Conservation (phyloP, 306 rosid species). For the Vigna trinervia region DNA sequence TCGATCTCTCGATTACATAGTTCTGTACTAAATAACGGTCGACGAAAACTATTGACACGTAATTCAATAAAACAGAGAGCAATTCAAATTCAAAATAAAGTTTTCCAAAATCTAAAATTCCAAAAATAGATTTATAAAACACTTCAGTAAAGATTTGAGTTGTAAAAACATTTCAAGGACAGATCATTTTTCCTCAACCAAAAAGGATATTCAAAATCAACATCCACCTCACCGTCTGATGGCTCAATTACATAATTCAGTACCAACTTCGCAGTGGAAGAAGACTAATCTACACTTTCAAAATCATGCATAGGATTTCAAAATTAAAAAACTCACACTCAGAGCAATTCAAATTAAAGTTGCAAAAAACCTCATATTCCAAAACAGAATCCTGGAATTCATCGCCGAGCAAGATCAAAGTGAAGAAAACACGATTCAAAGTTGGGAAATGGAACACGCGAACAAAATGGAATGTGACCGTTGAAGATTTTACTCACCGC, state of each 20-base stretch:
- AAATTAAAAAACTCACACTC: not conserved
- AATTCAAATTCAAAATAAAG: constrained; percentile 33
- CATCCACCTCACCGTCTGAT: not conserved
- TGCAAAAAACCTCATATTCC: constrained; percentile 2
- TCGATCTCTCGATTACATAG: not conserved
- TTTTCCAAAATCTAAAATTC: not conserved
- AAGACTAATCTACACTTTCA: constrained; percentile 5
- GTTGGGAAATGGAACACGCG: not conserved
- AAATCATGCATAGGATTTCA: not conserved
- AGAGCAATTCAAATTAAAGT: constrained; percentile 18
- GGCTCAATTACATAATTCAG: constrained; percentile 1
- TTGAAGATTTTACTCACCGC: constrained; percentile 42
- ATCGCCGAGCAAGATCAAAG: not conserved
- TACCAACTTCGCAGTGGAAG: not conserved
- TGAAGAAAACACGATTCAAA: not conserved
- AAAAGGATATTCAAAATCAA: constrained; percentile 1
- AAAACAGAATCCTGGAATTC: not conserved
- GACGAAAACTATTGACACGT: not conserved
- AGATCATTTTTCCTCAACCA: not conserved
- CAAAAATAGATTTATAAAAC: not conserved
- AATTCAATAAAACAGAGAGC: not conserved
- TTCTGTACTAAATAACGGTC: not conserved
- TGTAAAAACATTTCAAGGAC: not conserved
- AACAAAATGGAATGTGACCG: constrained; percentile 25
- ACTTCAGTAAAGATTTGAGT: not conserved